These are phyloP conservation scores for Chrysopogon serrulatus DNA, from an alignment of 176 grass and related monocot species.

Conservation along the genomic window DNA sequence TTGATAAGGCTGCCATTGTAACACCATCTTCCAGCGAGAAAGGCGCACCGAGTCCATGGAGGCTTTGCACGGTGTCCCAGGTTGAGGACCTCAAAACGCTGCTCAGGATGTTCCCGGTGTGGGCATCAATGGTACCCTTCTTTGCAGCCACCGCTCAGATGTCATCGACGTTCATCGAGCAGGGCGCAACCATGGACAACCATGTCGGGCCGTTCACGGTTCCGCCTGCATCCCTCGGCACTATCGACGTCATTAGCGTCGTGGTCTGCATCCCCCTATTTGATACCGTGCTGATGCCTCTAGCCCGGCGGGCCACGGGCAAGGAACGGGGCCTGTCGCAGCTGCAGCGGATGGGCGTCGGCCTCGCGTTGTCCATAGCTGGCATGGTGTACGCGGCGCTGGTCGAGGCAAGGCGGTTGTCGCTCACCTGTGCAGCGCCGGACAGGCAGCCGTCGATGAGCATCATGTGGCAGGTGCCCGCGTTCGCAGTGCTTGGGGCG, in stretches of 20 bases:
- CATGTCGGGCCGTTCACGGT: conserved; percentile 20
- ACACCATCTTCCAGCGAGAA: background rate
- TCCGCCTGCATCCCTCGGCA: conserved; percentile 23
- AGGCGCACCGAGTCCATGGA: background rate
- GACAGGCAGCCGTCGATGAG: background rate
- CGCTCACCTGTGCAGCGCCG: background rate
- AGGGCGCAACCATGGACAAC: conserved; percentile 26
- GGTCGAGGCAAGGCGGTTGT: conserved; percentile 21
- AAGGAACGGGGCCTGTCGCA: too few relatives aligned
- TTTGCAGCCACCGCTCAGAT: conserved; percentile 24
- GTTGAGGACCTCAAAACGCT: conserved; percentile 51
- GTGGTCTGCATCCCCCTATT: conserved; percentile 32
- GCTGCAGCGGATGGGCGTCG: too few relatives aligned
- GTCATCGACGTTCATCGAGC: conserved; percentile 35
- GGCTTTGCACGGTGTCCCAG: conserved; percentile 40
- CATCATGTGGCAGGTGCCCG: conserved; percentile 32
- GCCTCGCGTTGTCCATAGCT: too few relatives aligned
- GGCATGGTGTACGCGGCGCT: too few relatives aligned
- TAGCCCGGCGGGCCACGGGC: too few relatives aligned
- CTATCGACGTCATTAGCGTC: conserved; percentile 8
- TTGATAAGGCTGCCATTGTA: conserved; percentile 37
- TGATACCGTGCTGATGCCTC: conserved; percentile 19
- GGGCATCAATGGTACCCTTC: conserved; percentile 32
- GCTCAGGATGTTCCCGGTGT: conserved; percentile 36
- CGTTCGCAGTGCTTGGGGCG: conserved; percentile 19